Evolutionary conservation across 441 rosid species (phyloP), one percentile per base, ranked within the genome.

Genomic region (Pelargonium fulgidum): DNA sequence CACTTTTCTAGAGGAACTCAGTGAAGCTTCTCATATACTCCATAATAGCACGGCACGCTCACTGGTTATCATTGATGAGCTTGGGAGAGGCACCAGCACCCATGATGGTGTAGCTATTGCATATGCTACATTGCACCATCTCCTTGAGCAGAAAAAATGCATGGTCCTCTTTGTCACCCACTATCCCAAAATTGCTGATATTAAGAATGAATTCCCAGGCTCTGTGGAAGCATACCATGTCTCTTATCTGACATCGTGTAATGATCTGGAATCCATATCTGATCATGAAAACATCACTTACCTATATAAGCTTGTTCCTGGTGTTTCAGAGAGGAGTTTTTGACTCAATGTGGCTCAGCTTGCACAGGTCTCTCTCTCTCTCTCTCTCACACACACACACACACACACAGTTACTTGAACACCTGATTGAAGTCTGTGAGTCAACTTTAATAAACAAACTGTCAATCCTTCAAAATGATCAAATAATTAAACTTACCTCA

Each of bases 41-140:
- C 77, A 62, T 75, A 88, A 79, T 65, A 89, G 95, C 79, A 85
- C 97, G 1, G 68, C 79, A 9, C 75, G 71, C 66, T 93, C 97
- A 0, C 87, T 93, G 41, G 98, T 93, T 71, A 87, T 93, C 72
- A 78, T 93, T 17, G 97, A 93, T 70, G 98, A 91, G 84, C 95
- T 93, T 68, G 97, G 98, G 47, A 79, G 97, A 76, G 98, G 98
- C 72, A 89, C 98, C 50, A 91, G 97, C 78, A 91, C 98, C 44
- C 92, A 93, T 66, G 98, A 93, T 45, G 98, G 98, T 66, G 92
- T 82, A 72, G 96, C 98, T 54, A 87, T 93, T 72, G 97, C 98
- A 29, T 87, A 88, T 82, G 96, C 98, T 50, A 84, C 96, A 17
- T 77, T 93, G 73, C 83, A 82, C 72, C 83, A 88, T 86, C 83